Evolutionary conservation across 768 basidiomycete species (phyloP), one percentile per base, ranked within the genome.

Genomic region (Mycena amicta): DNA sequence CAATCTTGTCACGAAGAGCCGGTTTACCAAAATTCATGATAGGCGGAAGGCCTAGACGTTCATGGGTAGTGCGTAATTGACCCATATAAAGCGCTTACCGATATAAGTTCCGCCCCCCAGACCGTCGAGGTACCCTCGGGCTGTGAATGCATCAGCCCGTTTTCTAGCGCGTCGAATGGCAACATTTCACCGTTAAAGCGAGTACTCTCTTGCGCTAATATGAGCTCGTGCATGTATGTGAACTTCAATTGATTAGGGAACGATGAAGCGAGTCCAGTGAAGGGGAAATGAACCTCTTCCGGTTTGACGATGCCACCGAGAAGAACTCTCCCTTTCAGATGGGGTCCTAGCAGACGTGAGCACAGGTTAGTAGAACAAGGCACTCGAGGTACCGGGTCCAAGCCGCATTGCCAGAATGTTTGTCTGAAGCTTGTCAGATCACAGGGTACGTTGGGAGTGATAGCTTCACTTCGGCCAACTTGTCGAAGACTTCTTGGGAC

Each of bases 151-250:
- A n/a, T n/a, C n/a, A n/a, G n/a, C n/a, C n/a, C n/a, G n/a, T n/a
- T n/a, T n/a, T n/a, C n/a, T n/a, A n/a, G n/a, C n/a, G n/a, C 23
- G 43, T 8, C 8, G 8, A 45, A 45, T 5, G 6, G 5, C 6
- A 45, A 18, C 8, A n/a, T n/a, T 18, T 8, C 33, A 15, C 8
- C 85, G 41, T 87, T 84, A 29, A 89, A 79, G 4, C 89, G 81
- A 0, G 81, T 77, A 27, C 89, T 71, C 72, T 96, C 93, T 61
- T 88, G 86, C 49, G 80, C 80, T 66, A 89, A 79, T 47, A 89
- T 87, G 39, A 89, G 71, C 77, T 89, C 92, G 69, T 93, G 88
- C 77, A 95, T 93, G 67, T 91, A 88, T 69, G 93, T 89, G 59
- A 86, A 93, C 68, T 88, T 11, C 3, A n/a, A n/a, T 16, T 40